These are phyloP conservation scores for Strigomonas galati DNA, from an alignment of 208 protist species.

Conservation along the genomic window DNA sequence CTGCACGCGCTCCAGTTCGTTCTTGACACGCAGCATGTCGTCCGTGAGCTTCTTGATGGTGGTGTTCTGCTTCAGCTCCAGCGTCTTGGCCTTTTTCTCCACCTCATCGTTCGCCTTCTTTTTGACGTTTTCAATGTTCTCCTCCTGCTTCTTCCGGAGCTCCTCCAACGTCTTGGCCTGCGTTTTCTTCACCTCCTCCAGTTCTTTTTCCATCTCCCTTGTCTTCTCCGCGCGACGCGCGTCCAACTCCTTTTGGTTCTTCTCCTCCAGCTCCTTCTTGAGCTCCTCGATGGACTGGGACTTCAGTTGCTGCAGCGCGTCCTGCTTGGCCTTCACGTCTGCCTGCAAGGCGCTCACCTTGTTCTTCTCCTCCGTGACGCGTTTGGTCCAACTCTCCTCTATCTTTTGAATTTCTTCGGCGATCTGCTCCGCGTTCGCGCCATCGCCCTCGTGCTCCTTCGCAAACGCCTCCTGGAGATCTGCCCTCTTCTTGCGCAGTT, in stretches of 20 bases:
- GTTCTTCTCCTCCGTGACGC: slow-evolving; percentile 15
- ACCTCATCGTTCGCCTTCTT: not conserved
- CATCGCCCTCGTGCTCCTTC: slow-evolving; percentile 3
- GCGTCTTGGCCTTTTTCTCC: slow-evolving; percentile 10
- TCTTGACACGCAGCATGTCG: slow-evolving; percentile 13
- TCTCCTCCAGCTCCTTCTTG: slow-evolving; percentile 9
- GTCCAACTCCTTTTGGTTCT: slow-evolving; percentile 15
- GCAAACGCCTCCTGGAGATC: slow-evolving; percentile 11
- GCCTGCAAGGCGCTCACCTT: slow-evolving; percentile 20
- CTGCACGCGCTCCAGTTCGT: slow-evolving; percentile 1
- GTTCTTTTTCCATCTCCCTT: slow-evolving; percentile 22
- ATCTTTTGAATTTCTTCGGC: not conserved
- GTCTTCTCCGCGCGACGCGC: slow-evolving; percentile 14
- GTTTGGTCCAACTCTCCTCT: slow-evolving; percentile 14
- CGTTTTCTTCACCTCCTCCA: slow-evolving; percentile 10
- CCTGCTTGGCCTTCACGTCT: slow-evolving; percentile 12
- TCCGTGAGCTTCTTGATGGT: slow-evolving; percentile 10
- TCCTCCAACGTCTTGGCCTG: slow-evolving; percentile 21
- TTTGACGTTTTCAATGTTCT: not conserved
- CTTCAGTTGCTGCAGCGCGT: slow-evolving; percentile 7
- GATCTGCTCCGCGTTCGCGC: not conserved
- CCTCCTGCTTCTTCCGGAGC: slow-evolving; percentile 12
- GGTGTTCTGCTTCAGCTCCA: slow-evolving; percentile 4
- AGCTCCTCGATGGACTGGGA: slow-evolving; percentile 11
- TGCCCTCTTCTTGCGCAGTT: slow-evolving; percentile 8